Conservation (phyloP, 306 rosid genomes). For the Canavalia gladiata region DNA sequence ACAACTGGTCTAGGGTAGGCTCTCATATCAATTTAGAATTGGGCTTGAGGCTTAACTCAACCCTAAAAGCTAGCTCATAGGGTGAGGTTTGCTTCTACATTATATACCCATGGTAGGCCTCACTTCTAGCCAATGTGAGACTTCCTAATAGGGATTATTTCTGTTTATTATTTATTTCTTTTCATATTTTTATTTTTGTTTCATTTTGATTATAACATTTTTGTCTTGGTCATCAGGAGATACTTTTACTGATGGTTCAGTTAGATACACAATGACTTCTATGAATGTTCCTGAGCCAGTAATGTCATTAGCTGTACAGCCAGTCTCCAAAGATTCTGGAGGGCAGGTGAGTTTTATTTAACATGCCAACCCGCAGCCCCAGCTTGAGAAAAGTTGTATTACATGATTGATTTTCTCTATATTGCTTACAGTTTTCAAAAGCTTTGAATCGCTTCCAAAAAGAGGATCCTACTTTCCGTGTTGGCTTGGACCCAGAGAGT, state of each 20-base stretch:
- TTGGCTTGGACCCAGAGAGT: conserved; percentile 96
- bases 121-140: no score
- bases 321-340: conserved; percentile 97
- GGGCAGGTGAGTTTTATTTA: conserved; percentile 82
- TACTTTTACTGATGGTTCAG: conserved; percentile 94
- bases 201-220: conserved; percentile 21
- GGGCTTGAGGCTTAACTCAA: no score
- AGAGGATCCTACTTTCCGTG: conserved; percentile 99
- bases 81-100: no score
- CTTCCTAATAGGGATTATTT: not conserved
- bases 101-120: no score
- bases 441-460: conserved; percentile 97
- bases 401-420: conserved; percentile 37
- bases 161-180: conserved; percentile 30
- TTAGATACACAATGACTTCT: conserved; percentile 95
- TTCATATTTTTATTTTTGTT: conserved; percentile 17
- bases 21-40: no score
- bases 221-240: conserved; percentile 74
- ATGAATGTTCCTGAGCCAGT: conserved; percentile 99
- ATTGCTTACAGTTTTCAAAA: conserved; percentile 80
- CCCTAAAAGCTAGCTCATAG: no score
- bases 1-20: no score
- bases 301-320: conserved; percentile 99
- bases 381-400: not conserved
- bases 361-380: not conserved